Percentiles rank a stretch among this genome's conserved stretches.
These are phyloP conservation scores for Tetramitus jugosus DNA, from an alignment of 208 protist species.

Conservation along the genomic window DNA sequence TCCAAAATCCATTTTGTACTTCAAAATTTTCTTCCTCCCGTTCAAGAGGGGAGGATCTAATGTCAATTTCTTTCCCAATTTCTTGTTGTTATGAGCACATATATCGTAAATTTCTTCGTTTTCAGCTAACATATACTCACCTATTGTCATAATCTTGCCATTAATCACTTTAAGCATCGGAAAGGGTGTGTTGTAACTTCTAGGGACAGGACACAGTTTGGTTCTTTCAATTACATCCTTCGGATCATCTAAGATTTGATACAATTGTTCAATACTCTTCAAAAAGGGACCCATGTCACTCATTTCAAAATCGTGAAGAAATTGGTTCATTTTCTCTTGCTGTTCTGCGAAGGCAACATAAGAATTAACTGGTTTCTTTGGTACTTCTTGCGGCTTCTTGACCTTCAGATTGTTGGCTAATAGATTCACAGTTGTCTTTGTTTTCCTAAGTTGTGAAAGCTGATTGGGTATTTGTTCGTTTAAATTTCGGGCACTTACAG, in stretches of 20 bases:
- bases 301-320: too few relatives aligned
- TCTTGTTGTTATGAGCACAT: not conserved
- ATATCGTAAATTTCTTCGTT: conserved; percentile 17
- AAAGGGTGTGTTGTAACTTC: conserved; percentile 1
- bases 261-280: too few relatives aligned
- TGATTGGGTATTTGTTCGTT: not conserved
- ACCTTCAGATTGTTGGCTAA: too few relatives aligned
- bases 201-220: too few relatives aligned
- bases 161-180: not conserved
- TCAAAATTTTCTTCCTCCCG: not conserved
- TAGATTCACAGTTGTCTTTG: too few relatives aligned
- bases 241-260: too few relatives aligned
- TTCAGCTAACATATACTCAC: not conserved
- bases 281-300: too few relatives aligned
- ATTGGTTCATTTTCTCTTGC: too few relatives aligned
- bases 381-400: too few relatives aligned
- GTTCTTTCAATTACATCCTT: too few relatives aligned
- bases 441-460: not conserved
- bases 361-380: too few relatives aligned
- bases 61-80: not conserved
- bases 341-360: too few relatives aligned
- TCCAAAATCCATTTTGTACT: not conserved
- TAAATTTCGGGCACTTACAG: not conserved
- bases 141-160: not conserved
- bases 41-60: not conserved